phyloP scores from a whole-genome alignment of 331 rosid species.

The Pyracantha coccinea region DNA sequence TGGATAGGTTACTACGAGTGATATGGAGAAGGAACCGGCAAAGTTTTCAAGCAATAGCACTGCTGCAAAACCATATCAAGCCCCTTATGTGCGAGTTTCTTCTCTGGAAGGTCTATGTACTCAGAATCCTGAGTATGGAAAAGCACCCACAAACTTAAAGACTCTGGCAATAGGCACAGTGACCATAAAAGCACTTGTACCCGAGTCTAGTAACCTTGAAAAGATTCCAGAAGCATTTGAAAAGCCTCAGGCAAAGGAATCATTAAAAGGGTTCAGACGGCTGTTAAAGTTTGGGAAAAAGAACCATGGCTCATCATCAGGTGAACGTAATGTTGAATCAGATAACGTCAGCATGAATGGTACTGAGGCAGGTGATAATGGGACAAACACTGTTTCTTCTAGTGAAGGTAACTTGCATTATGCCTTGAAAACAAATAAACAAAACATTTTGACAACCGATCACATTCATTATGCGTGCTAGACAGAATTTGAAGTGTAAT shows the following conservation, averaged over 20 bases:
- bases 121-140: conserved; percentile 51
- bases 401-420: conserved; percentile 62
- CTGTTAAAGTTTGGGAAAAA: conserved; percentile 83
- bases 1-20: conserved; percentile 36
- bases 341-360: conserved; percentile 47
- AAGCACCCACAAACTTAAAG: conserved; percentile 47
- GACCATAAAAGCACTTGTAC: conserved; percentile 44
- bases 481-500: neutral
- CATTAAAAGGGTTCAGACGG: conserved; percentile 67
- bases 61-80: conserved; percentile 41
- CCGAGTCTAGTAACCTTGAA: conserved; percentile 57
- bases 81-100: conserved; percentile 72
- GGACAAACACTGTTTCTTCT: conserved; percentile 30
- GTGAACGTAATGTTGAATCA: conserved; percentile 43
- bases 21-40: conserved; percentile 38
- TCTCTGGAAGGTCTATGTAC: conserved; percentile 81
- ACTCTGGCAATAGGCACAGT: conserved; percentile 33
- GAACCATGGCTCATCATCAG: conserved; percentile 56
- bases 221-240: conserved; percentile 81
- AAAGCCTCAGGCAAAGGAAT: conserved; percentile 68
- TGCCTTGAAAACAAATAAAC: neutral
- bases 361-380: conserved; percentile 59
- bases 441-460: neutral
- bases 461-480: neutral
- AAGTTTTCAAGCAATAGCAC: conserved; percentile 25